These are phyloP conservation scores for Lagenaria siceraria DNA, from an alignment of 306 rosid genomes.

Conservation along the genomic window DNA sequence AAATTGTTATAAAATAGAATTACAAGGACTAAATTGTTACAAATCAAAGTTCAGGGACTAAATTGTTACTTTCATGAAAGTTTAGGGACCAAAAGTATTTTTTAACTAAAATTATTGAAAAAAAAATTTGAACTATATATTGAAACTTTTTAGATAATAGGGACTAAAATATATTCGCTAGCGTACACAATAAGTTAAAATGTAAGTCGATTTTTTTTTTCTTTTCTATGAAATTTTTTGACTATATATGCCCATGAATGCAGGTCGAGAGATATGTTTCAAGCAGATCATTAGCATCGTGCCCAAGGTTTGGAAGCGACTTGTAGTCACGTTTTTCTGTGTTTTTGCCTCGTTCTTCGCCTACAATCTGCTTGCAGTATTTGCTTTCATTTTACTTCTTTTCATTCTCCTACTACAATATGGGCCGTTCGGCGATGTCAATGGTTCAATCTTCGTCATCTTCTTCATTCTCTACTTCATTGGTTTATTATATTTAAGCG, in stretches of 20 bases:
- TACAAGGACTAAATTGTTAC: too few relatives aligned
- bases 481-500: constrained; percentile 40
- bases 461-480: constrained; percentile 9
- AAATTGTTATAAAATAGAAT: too few relatives aligned
- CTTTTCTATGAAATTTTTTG: background rate
- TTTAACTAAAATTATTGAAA: too few relatives aligned
- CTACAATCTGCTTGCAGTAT: constrained; percentile 24
- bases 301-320: constrained; percentile 21
- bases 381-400: constrained; percentile 41
- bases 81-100: too few relatives aligned
- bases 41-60: too few relatives aligned
- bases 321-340: constrained; percentile 18
- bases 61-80: too few relatives aligned
- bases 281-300: constrained; percentile 4
- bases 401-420: constrained; percentile 20
- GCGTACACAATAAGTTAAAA: too few relatives aligned
- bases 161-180: too few relatives aligned
- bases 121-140: too few relatives aligned
- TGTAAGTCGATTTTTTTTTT: background rate
- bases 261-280: constrained; percentile 11
- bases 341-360: background rate
- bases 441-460: background rate
- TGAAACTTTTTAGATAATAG: too few relatives aligned
- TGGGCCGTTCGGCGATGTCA: background rate
- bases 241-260: background rate